These are phyloP conservation scores for Papilionanthe hybrid DNA, from an alignment of 116 monocot species.

Conservation along the genomic window DNA sequence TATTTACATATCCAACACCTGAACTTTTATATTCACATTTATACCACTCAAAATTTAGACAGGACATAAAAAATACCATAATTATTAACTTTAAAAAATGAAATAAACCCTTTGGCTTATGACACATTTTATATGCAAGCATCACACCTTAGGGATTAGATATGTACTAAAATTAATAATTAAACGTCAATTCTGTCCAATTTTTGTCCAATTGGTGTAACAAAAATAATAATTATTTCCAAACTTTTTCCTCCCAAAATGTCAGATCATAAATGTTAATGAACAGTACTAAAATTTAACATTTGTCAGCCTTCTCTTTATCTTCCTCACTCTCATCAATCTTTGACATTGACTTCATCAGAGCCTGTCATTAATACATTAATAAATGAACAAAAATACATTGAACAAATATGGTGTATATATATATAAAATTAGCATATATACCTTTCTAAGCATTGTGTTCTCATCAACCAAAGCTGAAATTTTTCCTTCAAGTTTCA, in stretches of 20 bases:
- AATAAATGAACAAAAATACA: background rate
- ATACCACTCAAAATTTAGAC: no score
- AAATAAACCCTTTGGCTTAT: no score
- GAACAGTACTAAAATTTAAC: background rate
- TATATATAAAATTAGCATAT: no score
- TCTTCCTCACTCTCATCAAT: conserved; percentile 4
- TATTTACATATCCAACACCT: no score
- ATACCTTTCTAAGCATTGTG: conserved; percentile 41
- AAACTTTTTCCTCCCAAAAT: background rate
- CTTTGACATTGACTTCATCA: conserved; percentile 23
- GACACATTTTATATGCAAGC: no score
- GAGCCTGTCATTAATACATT: conserved; percentile 6
- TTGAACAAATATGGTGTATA: background rate
- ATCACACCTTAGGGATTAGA: no score
- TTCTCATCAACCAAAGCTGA: conserved; percentile 50
- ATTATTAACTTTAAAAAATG: no score
- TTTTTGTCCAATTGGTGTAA: no score
- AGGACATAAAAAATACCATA: no score
- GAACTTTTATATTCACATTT: no score
- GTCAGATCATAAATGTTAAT: background rate
- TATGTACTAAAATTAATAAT: no score
- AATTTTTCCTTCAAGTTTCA: conserved; percentile 41
- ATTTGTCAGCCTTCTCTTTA: background rate
- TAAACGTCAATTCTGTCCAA: no score
- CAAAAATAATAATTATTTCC: background rate